Base-by-base conservation (phyloP, 768 basidiomycete species). In the Podaxis pistillaris region DNA sequence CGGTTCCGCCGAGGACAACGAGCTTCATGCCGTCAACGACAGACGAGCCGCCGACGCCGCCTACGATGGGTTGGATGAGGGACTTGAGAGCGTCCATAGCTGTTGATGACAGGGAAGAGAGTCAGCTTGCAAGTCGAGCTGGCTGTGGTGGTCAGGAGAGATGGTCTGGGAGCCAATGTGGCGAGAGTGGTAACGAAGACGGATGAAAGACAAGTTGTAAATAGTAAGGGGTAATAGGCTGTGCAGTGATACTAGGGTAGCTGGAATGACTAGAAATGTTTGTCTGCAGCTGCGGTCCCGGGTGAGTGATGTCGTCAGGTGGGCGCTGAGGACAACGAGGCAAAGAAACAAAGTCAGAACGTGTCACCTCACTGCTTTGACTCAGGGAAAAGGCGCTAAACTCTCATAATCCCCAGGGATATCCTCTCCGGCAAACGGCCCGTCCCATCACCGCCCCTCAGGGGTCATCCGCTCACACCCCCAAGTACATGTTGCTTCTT, bases 21-120 rank as follows among this genome's bases (percentile, higher is more conserved):
- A 93, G 89, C 77, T 94, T 94, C 81, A 93, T 87, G 66, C 91
- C 92, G 70, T 94, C 91, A 74, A 94, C 83, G 79, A 93, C 85
- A 54, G 89, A 91, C 28, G 88, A 89, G 67, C 87, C 84, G 56
- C 84, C 87, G 71, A 81, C 84, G 74, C 86, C 86, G 75, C 86
- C 87, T 68, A 90, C 86, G 72, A 93, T 86, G 64, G 90, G 90
- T 71, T 89, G 87, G 60, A 91, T 83, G 72, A 93, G 85, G 57
- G 89, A 91, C 78, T 87, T 90, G 78, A 92, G 79, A 64, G 83
- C 86, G 79, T 93, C 90, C 90, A 93, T 92, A 51, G 26, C 9
- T 28, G 15, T 58, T 40, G 46, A 26, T 17, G 28, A 13, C 36
- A 30, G 33, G 30, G n/a, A 54, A 33, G 6, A 38, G 46, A 56